Evolutionary conservation across 768 basidiomycete genomes (phyloP), one percentile per base, ranked within the genome.

Genomic region (Nidula microcarpa): DNA sequence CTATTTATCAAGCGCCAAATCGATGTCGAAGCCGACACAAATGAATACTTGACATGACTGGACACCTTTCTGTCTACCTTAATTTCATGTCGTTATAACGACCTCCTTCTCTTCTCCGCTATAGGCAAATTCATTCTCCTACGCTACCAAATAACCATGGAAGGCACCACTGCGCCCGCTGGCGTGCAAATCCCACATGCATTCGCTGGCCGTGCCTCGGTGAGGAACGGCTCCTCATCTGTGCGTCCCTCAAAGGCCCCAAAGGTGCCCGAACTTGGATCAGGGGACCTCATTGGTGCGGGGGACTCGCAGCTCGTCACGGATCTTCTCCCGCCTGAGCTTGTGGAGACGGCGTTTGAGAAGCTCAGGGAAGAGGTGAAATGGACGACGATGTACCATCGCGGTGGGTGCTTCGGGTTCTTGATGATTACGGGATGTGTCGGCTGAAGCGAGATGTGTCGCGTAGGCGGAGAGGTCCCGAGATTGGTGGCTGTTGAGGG

Each of bases 361-460:
- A 76, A 69, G 4, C 56, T 91, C 57, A 74, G 68, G 54, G 66
- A 74, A 8, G 89, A 91, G 62, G 90, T 91, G 0, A 70, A 75
- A 46, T 92, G 89, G 88, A 74, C 79, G 45, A 73, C 73, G 2
- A 92, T 92, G 89, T 69, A 80, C 55, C 89, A 91, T 66, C 75
- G 85, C 67, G 89, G 89, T 81, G 51, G n/a, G 71, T 59, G 3
- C 5, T 17, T 10, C 2, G 35, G 46, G 35, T 44, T 33, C 18
- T 37, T 51, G 43, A 14, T 11, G 50, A 45, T 18, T 53, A 35
- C 50, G 32, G n/a, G 11, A 44, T 23, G 23, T 23, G 23, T 23
- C 23, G 23, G 23, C 23, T 23, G 23, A 23, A 23, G 23, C 23
- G 23, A 23, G 23, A 23, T 23, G 23, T 23, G 3, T 23, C 23